Evolutionary conservation across 768 basidiomycete species (phyloP), one percentile per base, ranked within the genome.

Genomic region (Amyloporia xantha): DNA sequence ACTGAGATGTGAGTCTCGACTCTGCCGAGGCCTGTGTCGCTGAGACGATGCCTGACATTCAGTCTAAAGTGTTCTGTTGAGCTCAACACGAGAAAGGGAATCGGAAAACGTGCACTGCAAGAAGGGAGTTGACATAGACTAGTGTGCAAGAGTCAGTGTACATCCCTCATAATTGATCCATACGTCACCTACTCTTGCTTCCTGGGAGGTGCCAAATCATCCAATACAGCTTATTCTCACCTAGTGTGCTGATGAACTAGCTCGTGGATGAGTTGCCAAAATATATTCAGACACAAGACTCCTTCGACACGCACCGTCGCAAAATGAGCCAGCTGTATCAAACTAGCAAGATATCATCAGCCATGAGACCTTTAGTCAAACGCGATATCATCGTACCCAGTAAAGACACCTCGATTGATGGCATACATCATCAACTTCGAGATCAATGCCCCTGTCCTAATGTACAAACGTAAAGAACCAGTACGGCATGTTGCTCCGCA

Each of bases 71-170:
- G 2, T 25, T n/a, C 15, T 38, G 45, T 21, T 21, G 7, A n/a
- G 45, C 6, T 10, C 19, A 9, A 11, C 33, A 12, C 28, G n/a
- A n/a, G 12, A 19, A 20, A 19, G n/a, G 7, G 17, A 3, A 12
- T 10, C 7, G 17, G 7, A n/a, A 15, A 23, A 47, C 45, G 20
- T 38, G 39, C 45, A 47, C 44, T 17, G 44, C 44, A 35, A 45
- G 44, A 9, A 45, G 28, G 28, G 44, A 45, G 28, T 45, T 45
- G 5, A 45, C 44, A 27, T 45, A 45, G 44, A 45, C 44, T 45
- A 33, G 30, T n/a, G 30, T 15, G 7, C 15, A 20, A 15, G 26
- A 45, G 28, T 11, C 3, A 19, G n/a, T n/a, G n/a, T n/a, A n/a
- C n/a, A n/a, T n/a, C n/a, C n/a, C n/a, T n/a, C n/a, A n/a, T n/a